Evolutionary conservation across 768 basidiomycete genomes (phyloP), one percentile per base, ranked within the genome.

Genomic region (Gymnopilus junonius): DNA sequence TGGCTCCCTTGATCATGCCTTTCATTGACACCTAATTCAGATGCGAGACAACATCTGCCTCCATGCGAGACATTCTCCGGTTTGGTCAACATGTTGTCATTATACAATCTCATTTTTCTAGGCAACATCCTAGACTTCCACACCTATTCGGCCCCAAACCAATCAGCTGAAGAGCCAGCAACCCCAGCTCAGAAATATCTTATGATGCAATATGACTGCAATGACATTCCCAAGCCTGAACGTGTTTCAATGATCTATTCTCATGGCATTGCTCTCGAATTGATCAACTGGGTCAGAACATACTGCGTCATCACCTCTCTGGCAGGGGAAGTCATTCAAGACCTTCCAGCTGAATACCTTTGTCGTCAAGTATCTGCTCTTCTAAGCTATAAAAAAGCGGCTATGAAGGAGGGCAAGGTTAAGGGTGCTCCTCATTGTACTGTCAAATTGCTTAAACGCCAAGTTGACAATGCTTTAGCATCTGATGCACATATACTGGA

Each of bases 41-140:
- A 56, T 55, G 45, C 55, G 29, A 23, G 17, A 14, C 7, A 20
- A 11, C 67, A 68, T 59, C 31, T 66, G n/a, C 67, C 67, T n/a
- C 3, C 31, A 68, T 31, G 23, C 10, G 17, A 57, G 8, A 56
- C n/a, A 1, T 42, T 64, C 12, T 27, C 40, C 17, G 65, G 65
- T 20, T 8, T 69, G 11, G 29, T 64, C 10, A 37, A 61, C 40
- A 35, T 69, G 21, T 51, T 68, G 2, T 60, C 61, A 12, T 5
- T 51, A 2, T 68, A 64, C 42, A 48, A 55, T 14, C 40, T 65
- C 4, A 55, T 61, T 7, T 59, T 68, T 21, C 31, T 68, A 4
- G 64, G 55, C 14, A 68, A 68, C 48, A 62, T 66, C 15, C 59
- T 65, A 7, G 62, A 68, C 50, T 55, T 58, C 23, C 21, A 62